Evolutionary conservation across 1,139 yeast genomes (phyloP).

Genomic region (Sporopachydermia cereana): DNA sequence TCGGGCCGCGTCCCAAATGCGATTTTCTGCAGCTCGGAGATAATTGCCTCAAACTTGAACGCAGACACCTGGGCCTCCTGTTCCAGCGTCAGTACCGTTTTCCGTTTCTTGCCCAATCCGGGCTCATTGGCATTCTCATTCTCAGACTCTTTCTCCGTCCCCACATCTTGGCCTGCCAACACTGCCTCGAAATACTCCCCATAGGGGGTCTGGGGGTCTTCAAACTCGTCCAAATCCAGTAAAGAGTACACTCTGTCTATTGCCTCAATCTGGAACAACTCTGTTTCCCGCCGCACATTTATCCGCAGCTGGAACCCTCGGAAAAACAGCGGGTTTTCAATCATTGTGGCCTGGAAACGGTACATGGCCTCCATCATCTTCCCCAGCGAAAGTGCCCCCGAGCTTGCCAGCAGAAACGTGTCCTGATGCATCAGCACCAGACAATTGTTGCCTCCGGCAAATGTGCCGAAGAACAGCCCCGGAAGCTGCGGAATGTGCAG

Average conservation of each 20-base stretch:
- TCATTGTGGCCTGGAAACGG: background rate
- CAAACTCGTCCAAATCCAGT: background rate
- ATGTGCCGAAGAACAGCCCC: constrained; percentile 1
- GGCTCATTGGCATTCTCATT: background rate
- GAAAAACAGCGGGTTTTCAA: constrained; percentile 1
- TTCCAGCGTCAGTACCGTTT: background rate
- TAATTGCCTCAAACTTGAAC: background rate
- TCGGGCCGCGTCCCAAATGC: constrained; percentile 2
- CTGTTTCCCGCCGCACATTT: background rate
- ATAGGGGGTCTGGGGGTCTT: background rate
- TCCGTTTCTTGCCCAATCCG: background rate
- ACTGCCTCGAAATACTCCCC: background rate
- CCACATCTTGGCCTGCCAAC: background rate
- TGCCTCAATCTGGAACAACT: background rate
- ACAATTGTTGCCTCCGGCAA: constrained; percentile 2
- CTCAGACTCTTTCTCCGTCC: background rate
- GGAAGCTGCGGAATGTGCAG: constrained; percentile 2
- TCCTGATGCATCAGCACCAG: constrained; percentile 1
- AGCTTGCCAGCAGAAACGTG: background rate
- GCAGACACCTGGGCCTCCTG: background rate
- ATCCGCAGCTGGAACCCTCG: constrained; percentile 5
- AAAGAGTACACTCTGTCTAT: background rate
- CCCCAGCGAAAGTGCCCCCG: background rate
- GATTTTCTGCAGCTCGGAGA: background rate
- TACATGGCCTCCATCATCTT: constrained; percentile 5